phyloP scores from a whole-genome alignment of 2,329 filamentous ascomycete genomes.

The Aspergillus caelatus region DNA sequence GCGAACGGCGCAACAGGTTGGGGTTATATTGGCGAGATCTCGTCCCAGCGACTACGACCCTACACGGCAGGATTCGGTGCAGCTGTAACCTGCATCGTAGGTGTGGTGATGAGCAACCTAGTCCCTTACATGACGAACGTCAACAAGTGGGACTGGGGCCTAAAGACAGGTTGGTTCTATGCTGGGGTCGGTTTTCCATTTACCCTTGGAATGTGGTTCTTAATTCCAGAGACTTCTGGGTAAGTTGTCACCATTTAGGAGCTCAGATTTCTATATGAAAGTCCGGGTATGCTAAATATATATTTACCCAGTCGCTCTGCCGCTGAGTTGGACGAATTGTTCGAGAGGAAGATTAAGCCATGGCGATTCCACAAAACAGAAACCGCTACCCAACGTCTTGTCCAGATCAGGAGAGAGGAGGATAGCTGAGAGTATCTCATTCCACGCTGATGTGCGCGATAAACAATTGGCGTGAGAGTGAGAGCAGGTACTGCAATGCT shows the following conservation, averaged over 20 bases:
- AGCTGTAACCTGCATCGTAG: conserved; percentile 11
- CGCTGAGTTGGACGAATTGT: conserved; percentile 32
- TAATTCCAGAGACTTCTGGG: conserved; percentile 15
- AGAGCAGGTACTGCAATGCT: too few species aligned
- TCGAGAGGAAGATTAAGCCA: conserved; percentile 29
- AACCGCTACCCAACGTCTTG: conserved; percentile 15
- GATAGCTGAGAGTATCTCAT: not conserved
- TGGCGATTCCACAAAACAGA: conserved; percentile 25
- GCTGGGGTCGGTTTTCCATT: conserved; percentile 13
- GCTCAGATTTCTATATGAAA: too few species aligned
- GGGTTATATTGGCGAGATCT: conserved; percentile 40
- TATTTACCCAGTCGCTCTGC: conserved; percentile 1
- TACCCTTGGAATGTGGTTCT: conserved; percentile 14
- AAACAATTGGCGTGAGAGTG: too few species aligned
- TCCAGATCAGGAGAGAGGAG: not conserved
- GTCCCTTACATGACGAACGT: conserved; percentile 16
- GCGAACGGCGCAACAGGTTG: conserved; percentile 32
- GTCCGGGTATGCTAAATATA: not conserved
- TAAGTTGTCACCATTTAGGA: not conserved
- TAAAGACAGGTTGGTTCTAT: conserved; percentile 18
- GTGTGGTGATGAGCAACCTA: conserved; percentile 11
- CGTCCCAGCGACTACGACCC: conserved; percentile 37
- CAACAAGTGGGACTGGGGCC: conserved; percentile 16
- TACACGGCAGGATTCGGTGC: conserved; percentile 16
- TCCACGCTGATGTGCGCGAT: too few species aligned